phyloP scores from a whole-genome alignment of 73 alveolate genomes.

The Uronychia setigera region DNA sequence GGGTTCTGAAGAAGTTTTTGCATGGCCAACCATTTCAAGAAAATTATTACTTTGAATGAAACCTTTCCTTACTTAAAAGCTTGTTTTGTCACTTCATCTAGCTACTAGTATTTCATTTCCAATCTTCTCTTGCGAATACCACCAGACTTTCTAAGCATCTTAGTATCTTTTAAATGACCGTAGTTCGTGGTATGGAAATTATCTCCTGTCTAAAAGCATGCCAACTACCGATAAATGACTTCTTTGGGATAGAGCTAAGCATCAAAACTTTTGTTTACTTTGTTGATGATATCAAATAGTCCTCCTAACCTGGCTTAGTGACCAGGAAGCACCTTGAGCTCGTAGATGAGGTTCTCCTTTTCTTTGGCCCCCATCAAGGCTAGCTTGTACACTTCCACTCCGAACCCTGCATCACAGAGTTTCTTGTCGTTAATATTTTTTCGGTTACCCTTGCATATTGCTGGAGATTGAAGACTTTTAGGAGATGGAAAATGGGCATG shows the following conservation, averaged over 20 bases:
- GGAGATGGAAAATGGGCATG: conserved; percentile 46
- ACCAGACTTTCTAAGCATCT: conserved; percentile 5
- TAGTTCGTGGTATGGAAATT: neutral
- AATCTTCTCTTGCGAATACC: conserved; percentile 21
- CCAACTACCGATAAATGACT: conserved; percentile 21
- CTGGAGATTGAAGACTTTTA: conserved; percentile 62
- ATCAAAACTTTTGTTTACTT: conserved; percentile 7
- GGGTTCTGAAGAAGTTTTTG: neutral
- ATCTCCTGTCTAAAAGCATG: neutral
- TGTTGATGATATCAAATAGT: conserved; percentile 42
- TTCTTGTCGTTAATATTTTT: conserved; percentile 11
- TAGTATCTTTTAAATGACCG: neutral
- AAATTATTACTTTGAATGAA: neutral
- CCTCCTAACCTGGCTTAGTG: conserved; percentile 29
- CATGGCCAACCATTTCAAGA: neutral
- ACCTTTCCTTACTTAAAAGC: conserved; percentile 32
- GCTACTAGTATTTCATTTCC: conserved; percentile 20
- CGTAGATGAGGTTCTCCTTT: conserved; percentile 9
- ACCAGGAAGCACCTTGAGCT: conserved; percentile 49
- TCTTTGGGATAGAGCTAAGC: conserved; percentile 48
- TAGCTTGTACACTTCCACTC: conserved; percentile 41
- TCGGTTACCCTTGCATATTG: conserved; percentile 46
- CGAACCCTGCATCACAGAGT: conserved; percentile 44
- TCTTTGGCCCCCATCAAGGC: conserved; percentile 25
- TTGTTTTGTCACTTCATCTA: conserved; percentile 47